phyloP scores from a whole-genome alignment of 2,329 filamentous ascomycete species.

The Aureobasidium zeae region DNA sequence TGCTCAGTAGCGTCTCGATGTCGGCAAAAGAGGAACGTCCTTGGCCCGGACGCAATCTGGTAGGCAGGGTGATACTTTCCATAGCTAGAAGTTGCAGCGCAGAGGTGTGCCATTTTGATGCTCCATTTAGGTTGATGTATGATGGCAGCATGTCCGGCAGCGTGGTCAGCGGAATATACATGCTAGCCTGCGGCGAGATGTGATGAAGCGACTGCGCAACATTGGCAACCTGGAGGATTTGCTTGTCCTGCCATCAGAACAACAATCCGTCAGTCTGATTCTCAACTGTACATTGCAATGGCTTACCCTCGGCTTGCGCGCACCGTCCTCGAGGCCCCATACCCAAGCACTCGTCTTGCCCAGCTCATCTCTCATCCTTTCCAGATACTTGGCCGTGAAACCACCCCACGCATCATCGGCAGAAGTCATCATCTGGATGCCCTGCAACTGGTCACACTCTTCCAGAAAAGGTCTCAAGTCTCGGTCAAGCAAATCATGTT shows the following conservation, averaged over 20 bases:
- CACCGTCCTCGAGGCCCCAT: slow-evolving; percentile 66
- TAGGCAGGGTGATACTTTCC: slow-evolving; percentile 69
- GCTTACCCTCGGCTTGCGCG: slow-evolving; percentile 19
- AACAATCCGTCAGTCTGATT: slow-evolving; percentile 14
- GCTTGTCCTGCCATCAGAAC: slow-evolving; percentile 44
- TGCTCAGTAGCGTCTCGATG: slow-evolving; percentile 58
- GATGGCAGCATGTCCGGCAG: slow-evolving; percentile 48
- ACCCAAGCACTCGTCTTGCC: slow-evolving; percentile 80
- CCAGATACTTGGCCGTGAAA: slow-evolving; percentile 37
- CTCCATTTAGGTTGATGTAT: slow-evolving; percentile 50
- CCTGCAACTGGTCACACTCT: slow-evolving; percentile 88
- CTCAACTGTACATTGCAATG: slow-evolving; percentile 15
- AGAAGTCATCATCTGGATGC: slow-evolving; percentile 56
- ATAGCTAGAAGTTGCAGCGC: slow-evolving; percentile 67
- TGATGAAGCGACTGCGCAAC: slow-evolving; percentile 61
- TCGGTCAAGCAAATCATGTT: slow-evolving; percentile 81
- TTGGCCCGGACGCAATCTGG: slow-evolving; percentile 50
- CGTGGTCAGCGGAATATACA: slow-evolving; percentile 66
- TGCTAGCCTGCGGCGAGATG: slow-evolving; percentile 60
- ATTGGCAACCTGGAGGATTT: slow-evolving; percentile 60
- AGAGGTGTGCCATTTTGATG: slow-evolving; percentile 70
- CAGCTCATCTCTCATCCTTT: slow-evolving; percentile 79
- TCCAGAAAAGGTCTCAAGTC: slow-evolving; percentile 82
- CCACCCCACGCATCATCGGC: slow-evolving; percentile 45
- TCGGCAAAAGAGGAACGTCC: slow-evolving; percentile 49